These are phyloP conservation scores for Cicer chorassanicum DNA, from an alignment of 306 rosid species.

Conservation along the genomic window DNA sequence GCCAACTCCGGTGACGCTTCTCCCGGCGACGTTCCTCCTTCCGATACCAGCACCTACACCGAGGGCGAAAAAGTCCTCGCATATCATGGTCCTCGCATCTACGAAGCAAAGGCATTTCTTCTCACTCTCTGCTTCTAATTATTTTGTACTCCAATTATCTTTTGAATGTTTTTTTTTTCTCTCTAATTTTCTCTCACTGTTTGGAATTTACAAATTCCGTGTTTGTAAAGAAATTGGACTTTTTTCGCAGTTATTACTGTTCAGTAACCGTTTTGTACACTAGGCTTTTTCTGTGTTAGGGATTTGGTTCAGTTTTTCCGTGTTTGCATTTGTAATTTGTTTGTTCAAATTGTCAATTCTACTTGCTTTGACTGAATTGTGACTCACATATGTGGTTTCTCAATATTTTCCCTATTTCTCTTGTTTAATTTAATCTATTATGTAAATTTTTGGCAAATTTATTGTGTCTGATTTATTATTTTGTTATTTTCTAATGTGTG, in stretches of 20 bases:
- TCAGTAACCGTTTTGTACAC: constrained; percentile 15
- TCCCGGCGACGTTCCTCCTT: constrained; percentile 66
- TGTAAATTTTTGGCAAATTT: constrained; percentile 9
- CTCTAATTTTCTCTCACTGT: constrained; percentile 16
- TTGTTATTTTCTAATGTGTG: background rate
- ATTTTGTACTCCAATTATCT: background rate
- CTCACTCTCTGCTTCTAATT: background rate
- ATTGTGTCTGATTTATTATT: background rate
- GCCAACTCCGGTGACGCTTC: constrained; percentile 73
- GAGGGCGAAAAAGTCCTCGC: constrained; percentile 92
- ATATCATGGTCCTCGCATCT: constrained; percentile 89
- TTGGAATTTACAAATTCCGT: constrained; percentile 27
- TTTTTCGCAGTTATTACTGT: constrained; percentile 22
- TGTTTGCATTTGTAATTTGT: background rate
- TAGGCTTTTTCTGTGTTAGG: constrained; percentile 47
- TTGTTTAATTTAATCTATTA: background rate
- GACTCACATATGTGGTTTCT: constrained; percentile 6
- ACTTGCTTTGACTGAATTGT: constrained; percentile 33
- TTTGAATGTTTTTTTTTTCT: background rate
- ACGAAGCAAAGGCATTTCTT: constrained; percentile 80
- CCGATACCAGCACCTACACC: constrained; percentile 58
- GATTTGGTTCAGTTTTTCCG: constrained; percentile 36
- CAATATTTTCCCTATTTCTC: constrained; percentile 23
- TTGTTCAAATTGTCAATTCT: constrained; percentile 1
- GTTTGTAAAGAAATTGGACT: background rate